Conservation (phyloP, 2,329 filamentous ascomycete species). For the Rosellinia necatrix region DNA sequence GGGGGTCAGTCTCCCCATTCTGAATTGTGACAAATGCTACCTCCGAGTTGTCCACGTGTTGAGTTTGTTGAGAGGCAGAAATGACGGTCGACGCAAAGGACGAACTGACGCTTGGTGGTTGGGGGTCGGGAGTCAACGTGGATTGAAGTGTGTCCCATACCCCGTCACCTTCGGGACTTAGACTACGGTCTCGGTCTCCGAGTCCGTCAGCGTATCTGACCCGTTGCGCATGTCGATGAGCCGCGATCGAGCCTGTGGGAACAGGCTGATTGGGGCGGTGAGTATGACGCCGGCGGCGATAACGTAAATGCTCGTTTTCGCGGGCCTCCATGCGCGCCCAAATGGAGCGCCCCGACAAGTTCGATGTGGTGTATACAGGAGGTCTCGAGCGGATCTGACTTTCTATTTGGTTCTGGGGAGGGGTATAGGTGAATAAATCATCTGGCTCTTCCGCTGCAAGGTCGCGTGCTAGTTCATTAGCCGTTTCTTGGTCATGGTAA, state of each 20-base stretch:
- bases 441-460: not conserved
- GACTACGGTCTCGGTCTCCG: constrained; percentile 81
- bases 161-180: constrained; percentile 70
- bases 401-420: not conserved
- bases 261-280: not conserved
- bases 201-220: constrained; percentile 65
- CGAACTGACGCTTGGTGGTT: constrained; percentile 77
- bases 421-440: not conserved
- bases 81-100: constrained; percentile 76
- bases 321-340: not conserved
- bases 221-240: not conserved
- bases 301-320: constrained; percentile 2
- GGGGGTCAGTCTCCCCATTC: constrained; percentile 48
- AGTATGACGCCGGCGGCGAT: not conserved
- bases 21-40: constrained; percentile 52
- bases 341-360: not conserved
- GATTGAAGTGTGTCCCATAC: constrained; percentile 81
- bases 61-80: constrained; percentile 49
- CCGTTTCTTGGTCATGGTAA: not conserved
- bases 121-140: constrained; percentile 80
- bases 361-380: not conserved
- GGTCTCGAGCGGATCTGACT: not conserved
- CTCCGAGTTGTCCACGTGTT: constrained; percentile 49
- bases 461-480: not conserved
- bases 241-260: not conserved